Conservation (phyloP, 2,329 filamentous ascomycete genomes). For the Fusarium transvaalense region DNA sequence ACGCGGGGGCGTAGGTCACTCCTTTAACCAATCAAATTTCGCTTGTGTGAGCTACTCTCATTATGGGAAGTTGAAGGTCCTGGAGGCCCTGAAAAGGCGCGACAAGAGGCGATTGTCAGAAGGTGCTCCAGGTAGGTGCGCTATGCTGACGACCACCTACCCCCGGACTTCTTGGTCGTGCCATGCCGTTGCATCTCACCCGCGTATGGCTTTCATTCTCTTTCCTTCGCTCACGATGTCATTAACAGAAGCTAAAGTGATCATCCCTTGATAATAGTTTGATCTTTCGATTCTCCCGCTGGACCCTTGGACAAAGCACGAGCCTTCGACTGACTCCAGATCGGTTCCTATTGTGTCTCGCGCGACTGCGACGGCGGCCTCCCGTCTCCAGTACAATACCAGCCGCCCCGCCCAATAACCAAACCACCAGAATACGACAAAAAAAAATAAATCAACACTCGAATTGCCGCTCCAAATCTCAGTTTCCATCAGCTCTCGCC, state of each 20-base stretch:
- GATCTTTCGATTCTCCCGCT: conserved; percentile 18
- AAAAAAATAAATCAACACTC: conserved; percentile 30
- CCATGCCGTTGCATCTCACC: conserved; percentile 30
- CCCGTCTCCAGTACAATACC: conserved; percentile 37
- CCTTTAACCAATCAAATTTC: conserved; percentile 25
- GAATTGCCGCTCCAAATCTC: conserved; percentile 27
- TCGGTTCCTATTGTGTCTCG: conserved; percentile 30
- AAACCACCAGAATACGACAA: conserved; percentile 25
- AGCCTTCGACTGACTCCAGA: conserved; percentile 37
- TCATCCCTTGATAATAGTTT: conserved; percentile 18
- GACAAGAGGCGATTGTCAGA: conserved; percentile 37
- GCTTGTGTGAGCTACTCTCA: conserved; percentile 9
- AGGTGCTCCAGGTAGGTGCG: conserved; percentile 17
- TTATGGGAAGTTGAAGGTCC: conserved; percentile 33
- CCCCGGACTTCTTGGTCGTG: conserved; percentile 37
- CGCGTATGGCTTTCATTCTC: conserved; percentile 21
- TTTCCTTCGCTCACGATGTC: conserved; percentile 39
- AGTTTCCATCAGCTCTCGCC: conserved; percentile 39
- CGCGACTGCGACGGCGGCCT: conserved; percentile 47
- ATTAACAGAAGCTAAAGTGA: conserved; percentile 28
- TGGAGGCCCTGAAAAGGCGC: conserved; percentile 33
- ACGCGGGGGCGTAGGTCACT: conserved; percentile 28
- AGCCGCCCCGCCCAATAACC: conserved; percentile 39
- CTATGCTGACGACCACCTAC: conserved; percentile 38
- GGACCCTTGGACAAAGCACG: conserved; percentile 26